Evolutionary conservation across 257 asterid species (phyloP).

Genomic region (Nicotiana otophora): DNA sequence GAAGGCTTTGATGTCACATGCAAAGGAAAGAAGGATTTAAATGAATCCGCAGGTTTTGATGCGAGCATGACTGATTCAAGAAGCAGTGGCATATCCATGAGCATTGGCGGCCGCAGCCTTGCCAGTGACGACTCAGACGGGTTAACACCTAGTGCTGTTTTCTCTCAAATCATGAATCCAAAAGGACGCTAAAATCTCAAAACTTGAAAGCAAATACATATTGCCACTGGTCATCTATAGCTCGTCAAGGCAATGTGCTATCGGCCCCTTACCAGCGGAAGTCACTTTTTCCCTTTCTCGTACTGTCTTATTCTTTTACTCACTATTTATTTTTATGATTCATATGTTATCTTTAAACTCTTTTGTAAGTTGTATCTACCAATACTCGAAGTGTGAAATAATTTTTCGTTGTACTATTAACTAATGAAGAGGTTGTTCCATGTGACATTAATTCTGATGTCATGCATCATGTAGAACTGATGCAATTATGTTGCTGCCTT

Average conservation of each 20-base stretch:
- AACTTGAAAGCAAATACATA: neutral
- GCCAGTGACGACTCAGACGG: slow-evolving; percentile 90
- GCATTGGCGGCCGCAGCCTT: slow-evolving; percentile 87
- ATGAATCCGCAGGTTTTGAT: slow-evolving; percentile 48
- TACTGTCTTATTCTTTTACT: slow-evolving; percentile 10
- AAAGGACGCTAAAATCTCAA: slow-evolving; percentile 51
- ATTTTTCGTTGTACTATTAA: neutral
- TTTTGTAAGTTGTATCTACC: slow-evolving; percentile 27
- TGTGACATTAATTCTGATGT: neutral
- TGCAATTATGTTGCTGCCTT: neutral
- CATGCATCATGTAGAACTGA: neutral
- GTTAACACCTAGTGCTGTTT: slow-evolving; percentile 85
- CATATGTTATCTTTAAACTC: slow-evolving; percentile 15
- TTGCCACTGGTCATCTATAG: neutral
- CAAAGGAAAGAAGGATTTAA: slow-evolving; percentile 55
- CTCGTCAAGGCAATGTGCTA: neutral
- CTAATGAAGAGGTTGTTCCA: neutral
- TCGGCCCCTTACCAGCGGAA: slow-evolving; percentile 9
- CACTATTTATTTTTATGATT: slow-evolving; percentile 9
- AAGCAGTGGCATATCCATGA: slow-evolving; percentile 81
- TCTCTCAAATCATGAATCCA: slow-evolving; percentile 95
- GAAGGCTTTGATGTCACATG: slow-evolving; percentile 31
- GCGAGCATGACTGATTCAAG: slow-evolving; percentile 59
- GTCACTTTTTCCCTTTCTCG: slow-evolving; percentile 9
- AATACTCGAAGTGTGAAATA: neutral